Conservation (phyloP, 495 filamentous ascomycete genomes). For the Echria macrotheca region DNA sequence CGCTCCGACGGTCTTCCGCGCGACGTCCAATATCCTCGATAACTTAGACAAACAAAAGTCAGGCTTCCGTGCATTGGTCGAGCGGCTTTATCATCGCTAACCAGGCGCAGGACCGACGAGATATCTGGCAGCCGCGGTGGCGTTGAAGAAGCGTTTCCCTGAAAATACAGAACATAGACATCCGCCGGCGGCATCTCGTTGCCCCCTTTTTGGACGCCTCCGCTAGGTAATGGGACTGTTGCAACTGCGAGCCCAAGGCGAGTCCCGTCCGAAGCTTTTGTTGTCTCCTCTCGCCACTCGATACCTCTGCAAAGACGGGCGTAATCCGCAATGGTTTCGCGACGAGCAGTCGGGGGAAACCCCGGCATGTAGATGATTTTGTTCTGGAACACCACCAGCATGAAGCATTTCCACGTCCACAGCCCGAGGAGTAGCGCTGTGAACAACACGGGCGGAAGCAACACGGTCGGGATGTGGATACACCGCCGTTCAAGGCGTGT, state of each 20-base stretch:
- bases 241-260: conserved; percentile 54
- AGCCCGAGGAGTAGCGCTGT: conserved; percentile 58
- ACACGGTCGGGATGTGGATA: conserved; percentile 46
- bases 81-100: conserved; percentile 29
- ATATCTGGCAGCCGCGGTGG: conserved; percentile 66
- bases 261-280: conserved; percentile 53
- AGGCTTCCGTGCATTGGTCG: conserved; percentile 34
- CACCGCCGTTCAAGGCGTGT: conserved; percentile 5
- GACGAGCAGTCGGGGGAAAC: conserved; percentile 54
- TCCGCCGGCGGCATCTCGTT: conserved; percentile 8
- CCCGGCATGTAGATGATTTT: conserved; percentile 80
- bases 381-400: conserved; percentile 77
- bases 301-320: conserved; percentile 49
- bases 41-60: conserved; percentile 62
- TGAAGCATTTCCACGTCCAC: conserved; percentile 75
- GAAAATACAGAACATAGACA: conserved; percentile 54
- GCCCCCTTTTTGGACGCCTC: background rate
- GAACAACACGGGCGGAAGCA: conserved; percentile 64
- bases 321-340: conserved; percentile 60
- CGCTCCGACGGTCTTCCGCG: conserved; percentile 59
- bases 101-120: conserved; percentile 47
- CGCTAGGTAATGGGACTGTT: conserved; percentile 19
- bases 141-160: conserved; percentile 63
- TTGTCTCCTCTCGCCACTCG: conserved; percentile 55
- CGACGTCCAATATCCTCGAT: conserved; percentile 77